A percentile compares a stretch with the other conserved stretches of the same genome.
These are phyloP conservation scores for Anthoceros angustus DNA, from an alignment of 225 moss, liverwort and hornwort species.

Conservation along the genomic window DNA sequence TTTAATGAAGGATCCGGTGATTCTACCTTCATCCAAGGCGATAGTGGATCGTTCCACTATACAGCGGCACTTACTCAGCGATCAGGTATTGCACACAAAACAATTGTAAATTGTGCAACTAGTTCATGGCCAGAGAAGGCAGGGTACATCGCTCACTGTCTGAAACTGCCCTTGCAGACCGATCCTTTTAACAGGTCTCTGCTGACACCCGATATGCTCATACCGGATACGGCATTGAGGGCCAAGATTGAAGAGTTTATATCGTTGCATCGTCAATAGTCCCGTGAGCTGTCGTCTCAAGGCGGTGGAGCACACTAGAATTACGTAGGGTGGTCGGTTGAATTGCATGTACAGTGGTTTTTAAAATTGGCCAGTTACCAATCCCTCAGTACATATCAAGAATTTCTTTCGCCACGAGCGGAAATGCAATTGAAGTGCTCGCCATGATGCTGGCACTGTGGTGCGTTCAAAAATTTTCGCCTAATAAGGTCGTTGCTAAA, in stretches of 20 bases:
- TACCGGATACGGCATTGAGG: constrained; percentile 68
- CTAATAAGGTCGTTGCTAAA: no score
- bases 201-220: constrained; percentile 83
- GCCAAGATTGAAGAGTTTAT: constrained; percentile 64
- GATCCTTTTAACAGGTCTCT: constrained; percentile 97
- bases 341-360: no score
- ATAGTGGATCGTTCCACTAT: constrained; percentile 88
- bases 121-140: no score
- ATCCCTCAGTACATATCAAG: no score
- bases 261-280: constrained; percentile 20
- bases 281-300: no score
- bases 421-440: no score
- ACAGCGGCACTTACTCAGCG: constrained; percentile 95
- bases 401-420: no score
- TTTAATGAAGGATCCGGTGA: constrained; percentile 91
- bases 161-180: constrained; percentile 42
- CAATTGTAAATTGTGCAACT: neutral
- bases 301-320: no score
- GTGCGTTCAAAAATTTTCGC: no score
- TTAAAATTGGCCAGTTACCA: no score
- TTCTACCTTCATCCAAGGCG: constrained; percentile 84
- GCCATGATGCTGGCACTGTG: no score
- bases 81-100: constrained; percentile 41
- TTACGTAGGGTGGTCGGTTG: no score
- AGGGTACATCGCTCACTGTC: neutral